phyloP scores from a whole-genome alignment of 129 eudicot genomes.

The Logfia minima region DNA sequence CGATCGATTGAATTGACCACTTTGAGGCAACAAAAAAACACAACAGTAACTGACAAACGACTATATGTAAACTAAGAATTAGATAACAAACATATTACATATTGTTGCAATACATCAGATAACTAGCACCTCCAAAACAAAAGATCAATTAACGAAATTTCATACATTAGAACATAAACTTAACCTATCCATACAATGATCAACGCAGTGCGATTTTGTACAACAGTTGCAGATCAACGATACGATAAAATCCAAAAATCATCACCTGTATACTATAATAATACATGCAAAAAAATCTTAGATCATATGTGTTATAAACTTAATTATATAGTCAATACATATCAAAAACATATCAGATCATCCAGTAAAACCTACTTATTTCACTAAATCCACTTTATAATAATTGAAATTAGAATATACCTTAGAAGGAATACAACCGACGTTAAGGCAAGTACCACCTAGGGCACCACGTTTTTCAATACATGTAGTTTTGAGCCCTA shows the following conservation, averaged over 20 bases:
- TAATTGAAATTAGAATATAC: background rate
- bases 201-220: background rate
- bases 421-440: conserved; percentile 22
- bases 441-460: conserved; percentile 27
- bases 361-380: background rate
- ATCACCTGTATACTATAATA: background rate
- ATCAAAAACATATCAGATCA: background rate
- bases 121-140: background rate
- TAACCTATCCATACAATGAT: background rate
- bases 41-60: background rate
- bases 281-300: background rate
- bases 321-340: no score
- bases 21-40: background rate
- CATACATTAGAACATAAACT: background rate
- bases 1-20: background rate
- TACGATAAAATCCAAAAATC: no score
- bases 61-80: background rate
- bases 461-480: conserved; percentile 51
- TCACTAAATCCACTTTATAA: background rate
- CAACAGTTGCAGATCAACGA: background rate
- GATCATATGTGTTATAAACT: no score
- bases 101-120: background rate
- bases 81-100: background rate
- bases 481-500: conserved; percentile 82
- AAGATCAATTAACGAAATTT: background rate